Base-by-base conservation (phyloP, 179 eudicot genomes). In the Nepenthes alata region DNA sequence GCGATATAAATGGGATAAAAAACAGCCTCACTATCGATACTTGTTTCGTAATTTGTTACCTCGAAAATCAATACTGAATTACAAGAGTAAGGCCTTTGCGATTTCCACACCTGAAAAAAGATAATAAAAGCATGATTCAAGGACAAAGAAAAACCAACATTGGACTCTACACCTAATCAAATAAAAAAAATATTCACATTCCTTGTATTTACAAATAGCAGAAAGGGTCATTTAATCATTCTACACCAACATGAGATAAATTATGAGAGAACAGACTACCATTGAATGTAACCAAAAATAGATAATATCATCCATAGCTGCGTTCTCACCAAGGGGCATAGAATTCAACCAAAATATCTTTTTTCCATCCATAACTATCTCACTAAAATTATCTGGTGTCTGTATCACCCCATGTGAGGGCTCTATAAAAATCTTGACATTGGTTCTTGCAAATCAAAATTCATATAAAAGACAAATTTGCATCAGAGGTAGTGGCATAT, bases 81-180 rank as follows among this genome's bases (percentile, higher is more conserved):
- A 93, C 98, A 63, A 93, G 86, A 75, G 96, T 95, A 76, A 93
- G 85, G 72, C 72, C 69, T 76, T 93, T 93, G 87, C 98, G 89
- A 74, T 93, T 96, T 52, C 98, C 98, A 73, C 98, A 93, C 97
- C 96, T 91, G 77, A 51, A 60, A 60, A 10, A 25, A 25, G 25
- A 25, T 3, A 11, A 3, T n/a, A 47, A 60, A 39, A 45, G 25
- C 25, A 25, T 25, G 25, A 25, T 25, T 25, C 25, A 25, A 25
- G 25, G 25, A 25, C 25, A 25, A 25, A 59, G 47, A 47, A 5
- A 69, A 41, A 60, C 4, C 15, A 6, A 16, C 2, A 52, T 14
- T 45, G 38, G 2, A 25, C 48, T 35, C 25, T 56, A 70, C 45
- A 60, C 35, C 56, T 38, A 62, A 38, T 16, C 59, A 15, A 60